phyloP scores from a whole-genome alignment of 1,284 basidiomycete species.

The Rhodotorula sp. region DNA sequence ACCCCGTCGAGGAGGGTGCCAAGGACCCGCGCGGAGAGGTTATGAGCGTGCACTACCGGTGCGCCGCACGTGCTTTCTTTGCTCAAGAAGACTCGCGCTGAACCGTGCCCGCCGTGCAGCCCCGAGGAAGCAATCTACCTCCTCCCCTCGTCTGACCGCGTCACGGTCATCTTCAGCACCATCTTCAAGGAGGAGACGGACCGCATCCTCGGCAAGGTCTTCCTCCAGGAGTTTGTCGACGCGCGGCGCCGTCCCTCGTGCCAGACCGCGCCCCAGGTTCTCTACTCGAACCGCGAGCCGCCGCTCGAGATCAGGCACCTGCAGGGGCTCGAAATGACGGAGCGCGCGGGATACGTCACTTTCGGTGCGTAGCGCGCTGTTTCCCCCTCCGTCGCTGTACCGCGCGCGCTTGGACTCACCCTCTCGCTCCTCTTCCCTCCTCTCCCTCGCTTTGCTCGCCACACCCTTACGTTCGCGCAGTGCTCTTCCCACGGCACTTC shows the following conservation, averaged over 20 bases:
- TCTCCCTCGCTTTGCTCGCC: background rate
- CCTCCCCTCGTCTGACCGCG: constrained; percentile 87
- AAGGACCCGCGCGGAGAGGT: constrained; percentile 67
- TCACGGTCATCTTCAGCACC: constrained; percentile 97
- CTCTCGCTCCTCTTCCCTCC: background rate
- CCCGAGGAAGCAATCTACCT: constrained; percentile 93
- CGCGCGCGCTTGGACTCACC: background rate
- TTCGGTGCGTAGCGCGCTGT: constrained; percentile 61
- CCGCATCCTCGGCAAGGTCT: constrained; percentile 93
- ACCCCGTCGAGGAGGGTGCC: constrained; percentile 58
- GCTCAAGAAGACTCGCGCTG: background rate
- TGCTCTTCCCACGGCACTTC: constrained; percentile 97
- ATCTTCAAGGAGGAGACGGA: constrained; percentile 98
- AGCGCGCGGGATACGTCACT: constrained; percentile 96
- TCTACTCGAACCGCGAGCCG: constrained; percentile 94
- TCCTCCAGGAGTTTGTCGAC: constrained; percentile 99
- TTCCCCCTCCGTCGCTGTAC: background rate
- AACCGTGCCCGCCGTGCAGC: constrained; percentile 54
- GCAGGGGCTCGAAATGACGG: constrained; percentile 72
- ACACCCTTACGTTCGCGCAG: constrained; percentile 51
- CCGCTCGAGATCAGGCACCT: constrained; percentile 92
- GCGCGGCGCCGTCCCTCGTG: constrained; percentile 88
- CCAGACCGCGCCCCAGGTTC: constrained; percentile 95
- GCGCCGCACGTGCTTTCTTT: background rate
- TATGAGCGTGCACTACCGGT: constrained; percentile 88